phyloP scores from a whole-genome alignment of 148 eudicot species.

The Silene conica region DNA sequence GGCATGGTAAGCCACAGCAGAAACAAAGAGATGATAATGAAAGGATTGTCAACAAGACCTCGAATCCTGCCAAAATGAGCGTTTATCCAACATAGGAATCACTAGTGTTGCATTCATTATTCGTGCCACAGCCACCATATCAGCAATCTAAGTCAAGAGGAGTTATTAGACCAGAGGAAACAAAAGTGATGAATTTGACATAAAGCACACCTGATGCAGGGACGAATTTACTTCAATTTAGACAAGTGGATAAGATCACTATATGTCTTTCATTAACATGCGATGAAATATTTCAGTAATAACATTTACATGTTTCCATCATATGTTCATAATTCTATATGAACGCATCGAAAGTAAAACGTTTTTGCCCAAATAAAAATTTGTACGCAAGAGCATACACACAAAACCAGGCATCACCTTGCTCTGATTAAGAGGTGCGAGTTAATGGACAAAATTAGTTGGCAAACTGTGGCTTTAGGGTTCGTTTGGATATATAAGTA shows the following conservation, averaged over 20 bases:
- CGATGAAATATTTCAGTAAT: not conserved
- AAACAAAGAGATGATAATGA: not conserved
- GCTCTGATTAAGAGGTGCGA: not conserved
- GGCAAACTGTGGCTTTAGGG: not conserved
- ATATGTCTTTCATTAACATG: not conserved
- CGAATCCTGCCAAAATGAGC: constrained; percentile 91
- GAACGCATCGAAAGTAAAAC: constrained; percentile 7
- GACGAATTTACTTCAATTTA: not conserved
- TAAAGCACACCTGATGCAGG: not conserved
- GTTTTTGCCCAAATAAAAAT: not conserved
- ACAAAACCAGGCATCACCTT: constrained; percentile 7
- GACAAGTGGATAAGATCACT: not conserved
- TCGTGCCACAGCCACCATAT: constrained; percentile 93
- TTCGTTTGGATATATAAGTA: not conserved
- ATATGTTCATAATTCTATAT: not conserved
- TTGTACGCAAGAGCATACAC: too few relatives aligned
- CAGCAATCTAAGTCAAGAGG: constrained; percentile 60
- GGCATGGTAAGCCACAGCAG: constrained; percentile 18
- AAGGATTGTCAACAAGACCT: constrained; percentile 44
- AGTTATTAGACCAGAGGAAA: constrained; percentile 18
- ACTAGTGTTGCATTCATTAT: constrained; percentile 87
- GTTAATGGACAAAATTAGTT: not conserved
- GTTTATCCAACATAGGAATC: constrained; percentile 81
- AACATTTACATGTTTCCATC: not conserved
- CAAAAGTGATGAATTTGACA: not conserved